Conservation (phyloP, 1,139 yeast genomes). For the Taphrina betulina region DNA sequence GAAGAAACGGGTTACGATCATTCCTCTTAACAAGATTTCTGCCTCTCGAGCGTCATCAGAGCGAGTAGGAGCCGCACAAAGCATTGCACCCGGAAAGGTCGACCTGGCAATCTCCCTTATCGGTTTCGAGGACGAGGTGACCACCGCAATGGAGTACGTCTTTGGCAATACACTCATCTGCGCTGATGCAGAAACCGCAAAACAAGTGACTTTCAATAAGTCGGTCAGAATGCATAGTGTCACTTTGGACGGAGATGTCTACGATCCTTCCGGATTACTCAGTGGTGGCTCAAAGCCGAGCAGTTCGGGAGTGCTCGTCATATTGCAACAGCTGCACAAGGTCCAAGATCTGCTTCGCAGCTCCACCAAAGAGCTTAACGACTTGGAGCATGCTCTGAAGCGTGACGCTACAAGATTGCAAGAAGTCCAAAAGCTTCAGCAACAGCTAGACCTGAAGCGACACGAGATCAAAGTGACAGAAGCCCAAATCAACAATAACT, state of each 20-base stretch:
- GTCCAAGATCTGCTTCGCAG: conserved; percentile 49
- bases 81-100: conserved; percentile 75
- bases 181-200: conserved; percentile 82
- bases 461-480: conserved; percentile 68
- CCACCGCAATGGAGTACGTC: conserved; percentile 84
- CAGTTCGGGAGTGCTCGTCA: conserved; percentile 55
- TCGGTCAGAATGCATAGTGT: conserved; percentile 79
- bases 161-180: conserved; percentile 88
- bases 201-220: conserved; percentile 81
- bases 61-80: conserved; percentile 55
- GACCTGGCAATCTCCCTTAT: conserved; percentile 81
- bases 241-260: conserved; percentile 88
- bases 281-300: conserved; percentile 87
- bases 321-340: conserved; percentile 68
- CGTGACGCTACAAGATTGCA: conserved; percentile 53
- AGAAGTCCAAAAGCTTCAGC: conserved; percentile 60
- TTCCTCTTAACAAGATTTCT: conserved; percentile 83
- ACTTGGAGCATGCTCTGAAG: conserved; percentile 49
- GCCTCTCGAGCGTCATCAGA: conserved; percentile 49
- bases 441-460: conserved; percentile 61
- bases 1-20: conserved; percentile 80
- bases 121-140: conserved; percentile 67
- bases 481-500: conserved; percentile 60
- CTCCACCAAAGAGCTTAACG: conserved; percentile 49
- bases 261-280: conserved; percentile 93